phyloP scores from a whole-genome alignment of 2,329 filamentous ascomycete genomes.

The Grosmannia penicillata region DNA sequence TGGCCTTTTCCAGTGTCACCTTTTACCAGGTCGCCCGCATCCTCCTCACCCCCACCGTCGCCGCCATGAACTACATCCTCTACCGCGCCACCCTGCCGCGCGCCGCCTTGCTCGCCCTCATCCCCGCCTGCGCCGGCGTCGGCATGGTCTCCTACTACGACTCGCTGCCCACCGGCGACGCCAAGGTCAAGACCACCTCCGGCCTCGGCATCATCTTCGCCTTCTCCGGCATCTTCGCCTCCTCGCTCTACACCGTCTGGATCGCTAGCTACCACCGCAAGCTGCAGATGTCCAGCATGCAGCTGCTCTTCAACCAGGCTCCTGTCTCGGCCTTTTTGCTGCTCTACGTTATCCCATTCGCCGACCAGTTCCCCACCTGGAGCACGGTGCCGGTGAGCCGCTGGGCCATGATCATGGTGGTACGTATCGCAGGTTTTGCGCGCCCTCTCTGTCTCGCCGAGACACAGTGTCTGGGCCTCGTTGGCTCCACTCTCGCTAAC shows the following conservation, averaged over 20 bases:
- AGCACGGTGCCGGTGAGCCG: conserved; percentile 30
- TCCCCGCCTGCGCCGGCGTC: conserved; percentile 49
- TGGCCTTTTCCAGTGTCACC: conserved; percentile 52
- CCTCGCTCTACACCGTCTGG: conserved; percentile 55
- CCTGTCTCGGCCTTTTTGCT: conserved; percentile 47
- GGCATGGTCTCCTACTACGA: conserved; percentile 55
- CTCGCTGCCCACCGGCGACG: conserved; percentile 33
- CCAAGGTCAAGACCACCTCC: conserved; percentile 38
- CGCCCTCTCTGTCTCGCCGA: conserved; percentile 3
- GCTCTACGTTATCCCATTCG: conserved; percentile 50
- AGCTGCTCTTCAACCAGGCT: conserved; percentile 54
- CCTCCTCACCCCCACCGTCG: conserved; percentile 50
- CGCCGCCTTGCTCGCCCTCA: conserved; percentile 36
- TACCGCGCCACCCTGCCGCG: conserved; percentile 41
- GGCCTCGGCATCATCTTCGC: conserved; percentile 48
- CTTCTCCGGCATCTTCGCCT: conserved; percentile 47
- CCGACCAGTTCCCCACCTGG: conserved; percentile 47
- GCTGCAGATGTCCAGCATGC: conserved; percentile 52
- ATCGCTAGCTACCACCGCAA: conserved; percentile 51
- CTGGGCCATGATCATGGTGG: conserved; percentile 45
- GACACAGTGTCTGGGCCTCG: conserved; percentile 2
- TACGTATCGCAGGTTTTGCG: conserved; percentile 16
- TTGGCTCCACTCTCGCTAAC: too few species aligned
- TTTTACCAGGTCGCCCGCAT: conserved; percentile 59
- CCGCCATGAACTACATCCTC: conserved; percentile 48